Base-by-base conservation (phyloP, 176 grass and related monocot genomes). In the Aegilops sharonensis region DNA sequence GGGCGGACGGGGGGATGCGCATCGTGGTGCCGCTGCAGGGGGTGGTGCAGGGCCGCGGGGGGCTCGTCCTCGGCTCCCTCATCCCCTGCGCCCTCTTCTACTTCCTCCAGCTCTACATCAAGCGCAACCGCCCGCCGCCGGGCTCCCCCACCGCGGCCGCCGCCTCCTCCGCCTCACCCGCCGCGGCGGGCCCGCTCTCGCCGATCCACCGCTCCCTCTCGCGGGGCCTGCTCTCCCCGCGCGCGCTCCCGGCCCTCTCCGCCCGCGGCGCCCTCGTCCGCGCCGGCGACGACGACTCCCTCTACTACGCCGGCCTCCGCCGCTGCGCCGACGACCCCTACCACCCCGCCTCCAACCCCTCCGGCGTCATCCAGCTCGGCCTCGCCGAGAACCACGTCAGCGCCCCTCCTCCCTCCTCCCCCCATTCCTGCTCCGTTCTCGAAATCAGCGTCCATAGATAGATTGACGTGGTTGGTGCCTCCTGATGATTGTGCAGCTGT, bases 61-160 rank as follows among this genome's bases (percentile, higher is more conserved):
- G 96, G 12, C 91, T 98, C 39, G 96, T 98, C 23, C 90, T 98
- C 37, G 96, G 96, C 74, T 98, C 96, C 45, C 90, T 98, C 81
- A 89, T 98, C 90, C 96, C 96, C 69, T 98, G 96, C 84, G 96
- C 96, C 3, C 96, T 98, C 86, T 95, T 98, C 93, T 98, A 98
- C 91, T 91, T 98, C 84, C 85, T 98, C 81, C 96, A 98, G 87
- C 90, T 98, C 78, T 98, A 98, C 89, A 87, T 98, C 88, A 95
- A 95, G 71, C 95, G 91, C 91, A 87, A 95, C 59, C 91, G 93
- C 8, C 88, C 91, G 3, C 81, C 87, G 8, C 36, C 90, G 5
- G 52, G 57, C 48, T 78, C 84, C 45, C 39, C 78, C 15, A 5
- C 82, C 0, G 37, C 64, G 14, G 21, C 59, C n/a, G 21, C 59